Conservation (phyloP, 2,329 filamentous ascomycete species). For the Cryphonectria parasitica region DNA sequence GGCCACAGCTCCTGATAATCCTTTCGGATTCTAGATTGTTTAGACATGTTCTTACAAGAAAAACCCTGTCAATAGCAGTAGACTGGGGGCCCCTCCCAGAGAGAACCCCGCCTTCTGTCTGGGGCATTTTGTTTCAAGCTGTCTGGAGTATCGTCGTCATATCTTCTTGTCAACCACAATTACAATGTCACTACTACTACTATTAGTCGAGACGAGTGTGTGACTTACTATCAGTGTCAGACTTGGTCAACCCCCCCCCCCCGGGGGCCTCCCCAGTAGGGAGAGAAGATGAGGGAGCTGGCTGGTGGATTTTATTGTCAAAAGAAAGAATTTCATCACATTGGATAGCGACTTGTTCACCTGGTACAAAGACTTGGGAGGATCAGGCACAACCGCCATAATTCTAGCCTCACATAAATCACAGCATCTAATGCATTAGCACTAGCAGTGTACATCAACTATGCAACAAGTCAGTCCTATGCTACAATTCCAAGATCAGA, state of each 20-base stretch:
- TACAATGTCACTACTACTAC: background rate
- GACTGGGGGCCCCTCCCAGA: background rate
- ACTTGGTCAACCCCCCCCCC: background rate
- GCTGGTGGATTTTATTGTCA: slow-evolving; percentile 1
- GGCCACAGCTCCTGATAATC: slow-evolving; percentile 53
- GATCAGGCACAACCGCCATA: slow-evolving; percentile 12
- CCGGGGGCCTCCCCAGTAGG: background rate
- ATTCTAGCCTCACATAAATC: slow-evolving; percentile 23
- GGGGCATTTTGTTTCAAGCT: background rate
- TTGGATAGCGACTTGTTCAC: background rate
- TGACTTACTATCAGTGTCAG: background rate
- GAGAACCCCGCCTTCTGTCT: background rate
- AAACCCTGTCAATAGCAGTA: background rate
- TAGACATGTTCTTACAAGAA: background rate
- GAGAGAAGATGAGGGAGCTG: background rate
- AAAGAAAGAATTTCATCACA: background rate
- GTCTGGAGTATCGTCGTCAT: background rate
- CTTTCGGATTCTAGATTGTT: slow-evolving; percentile 53
- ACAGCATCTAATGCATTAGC: slow-evolving; percentile 28
- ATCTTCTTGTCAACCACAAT: background rate
- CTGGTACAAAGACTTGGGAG: background rate
- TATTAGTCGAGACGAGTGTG: background rate
- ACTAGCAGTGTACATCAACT: slow-evolving; percentile 16
- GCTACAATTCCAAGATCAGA: background rate
- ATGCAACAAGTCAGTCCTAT: background rate